Conservation (phyloP, 2,329 filamentous ascomycete genomes). For the Colletotrichum cuscutae region DNA sequence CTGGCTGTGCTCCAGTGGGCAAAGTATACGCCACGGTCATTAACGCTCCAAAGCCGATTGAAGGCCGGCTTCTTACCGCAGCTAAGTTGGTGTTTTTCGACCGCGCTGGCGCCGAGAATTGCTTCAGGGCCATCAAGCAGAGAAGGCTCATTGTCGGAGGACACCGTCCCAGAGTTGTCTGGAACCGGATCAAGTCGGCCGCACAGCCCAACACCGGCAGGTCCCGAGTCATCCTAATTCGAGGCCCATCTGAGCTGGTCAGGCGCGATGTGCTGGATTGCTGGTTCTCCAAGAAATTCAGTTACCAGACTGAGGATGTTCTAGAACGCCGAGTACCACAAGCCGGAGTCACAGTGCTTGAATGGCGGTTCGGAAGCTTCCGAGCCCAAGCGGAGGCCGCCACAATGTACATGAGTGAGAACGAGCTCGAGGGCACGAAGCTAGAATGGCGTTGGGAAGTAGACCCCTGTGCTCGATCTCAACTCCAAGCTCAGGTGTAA, state of each 20-base stretch:
- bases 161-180: background rate
- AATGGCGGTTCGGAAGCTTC: conserved; percentile 23
- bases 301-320: conserved; percentile 4
- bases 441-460: background rate
- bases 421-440: background rate
- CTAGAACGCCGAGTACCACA: background rate
- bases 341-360: background rate
- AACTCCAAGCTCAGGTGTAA: background rate
- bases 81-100: conserved; percentile 20
- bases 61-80: background rate
- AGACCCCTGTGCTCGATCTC: background rate
- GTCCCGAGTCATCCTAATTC: conserved; percentile 2
- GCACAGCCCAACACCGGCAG: background rate
- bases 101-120: background rate
- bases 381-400: background rate
- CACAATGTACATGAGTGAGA: background rate
- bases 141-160: background rate
- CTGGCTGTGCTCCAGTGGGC: background rate
- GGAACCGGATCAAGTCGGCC: conserved; percentile 15
- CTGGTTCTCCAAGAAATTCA: background rate
- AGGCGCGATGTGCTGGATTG: background rate
- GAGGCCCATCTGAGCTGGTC: background rate
- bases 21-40: conserved; percentile 11
- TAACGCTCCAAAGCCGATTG: background rate
- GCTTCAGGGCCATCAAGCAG: background rate